phyloP scores from a whole-genome alignment of 31 red algal genomes.

The Odonthalia washingtoniensis region DNA sequence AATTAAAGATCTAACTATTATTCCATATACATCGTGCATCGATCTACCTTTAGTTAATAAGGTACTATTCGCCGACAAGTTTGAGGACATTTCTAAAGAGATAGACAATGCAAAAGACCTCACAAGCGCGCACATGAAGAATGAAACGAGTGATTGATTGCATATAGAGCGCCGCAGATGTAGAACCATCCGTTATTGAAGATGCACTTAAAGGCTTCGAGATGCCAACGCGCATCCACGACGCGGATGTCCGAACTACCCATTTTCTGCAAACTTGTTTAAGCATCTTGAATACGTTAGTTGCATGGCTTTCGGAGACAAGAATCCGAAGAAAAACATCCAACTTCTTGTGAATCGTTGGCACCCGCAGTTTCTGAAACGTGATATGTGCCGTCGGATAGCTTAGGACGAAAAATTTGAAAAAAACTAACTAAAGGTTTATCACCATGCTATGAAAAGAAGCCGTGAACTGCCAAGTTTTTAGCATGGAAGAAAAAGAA shows the following conservation, averaged over 20 bases:
- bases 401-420: constrained; percentile 20
- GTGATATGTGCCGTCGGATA: constrained; percentile 36
- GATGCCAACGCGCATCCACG: too few relatives aligned
- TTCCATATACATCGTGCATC: neutral
- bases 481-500: neutral
- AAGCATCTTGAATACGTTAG: too few relatives aligned
- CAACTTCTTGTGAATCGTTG: too few relatives aligned
- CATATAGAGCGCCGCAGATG: too few relatives aligned
- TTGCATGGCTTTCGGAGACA: constrained; percentile 10
- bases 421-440: constrained; percentile 32
- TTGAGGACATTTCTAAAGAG: neutral
- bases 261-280: constrained; percentile 8
- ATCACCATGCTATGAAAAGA: constrained; percentile 31
- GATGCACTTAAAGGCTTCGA: too few relatives aligned
- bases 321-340: neutral
- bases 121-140: neutral
- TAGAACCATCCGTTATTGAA: too few relatives aligned
- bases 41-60: neutral
- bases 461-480: constrained; percentile 40
- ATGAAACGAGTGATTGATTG: neutral
- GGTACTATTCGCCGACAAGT: neutral
- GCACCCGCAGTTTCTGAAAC: constrained; percentile 15
- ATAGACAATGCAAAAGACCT: neutral
- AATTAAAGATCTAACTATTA: neutral
- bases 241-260: neutral